phyloP scores from a whole-genome alignment of 2,329 filamentous ascomycete genomes.

The Coniosporium tulheliwenetii region DNA sequence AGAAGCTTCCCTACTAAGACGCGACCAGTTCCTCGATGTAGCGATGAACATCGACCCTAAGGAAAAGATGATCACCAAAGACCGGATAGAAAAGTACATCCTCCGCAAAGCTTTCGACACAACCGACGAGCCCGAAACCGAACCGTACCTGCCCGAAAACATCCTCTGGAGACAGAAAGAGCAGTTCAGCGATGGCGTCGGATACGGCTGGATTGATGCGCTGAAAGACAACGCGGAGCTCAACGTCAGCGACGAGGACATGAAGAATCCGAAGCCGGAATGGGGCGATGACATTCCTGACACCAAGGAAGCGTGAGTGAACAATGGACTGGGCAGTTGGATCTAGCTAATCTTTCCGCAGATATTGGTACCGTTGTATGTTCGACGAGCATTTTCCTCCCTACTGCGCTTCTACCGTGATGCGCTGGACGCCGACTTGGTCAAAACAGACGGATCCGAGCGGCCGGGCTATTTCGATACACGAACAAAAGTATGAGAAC shows the following conservation, averaged over 20 bases:
- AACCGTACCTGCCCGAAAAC: constrained; percentile 85
- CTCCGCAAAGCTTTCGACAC: constrained; percentile 96
- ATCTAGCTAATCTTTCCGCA: constrained; percentile 12
- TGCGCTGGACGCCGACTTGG: constrained; percentile 96
- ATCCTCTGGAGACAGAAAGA: constrained; percentile 99
- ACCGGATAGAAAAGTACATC: constrained; percentile 92
- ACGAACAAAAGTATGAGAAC: constrained; percentile 10
- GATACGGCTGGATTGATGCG: constrained; percentile 97
- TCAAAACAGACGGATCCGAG: constrained; percentile 91
- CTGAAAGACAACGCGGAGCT: constrained; percentile 88
- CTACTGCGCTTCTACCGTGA: constrained; percentile 80
- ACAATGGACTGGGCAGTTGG: background rate
- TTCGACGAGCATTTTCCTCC: constrained; percentile 98
- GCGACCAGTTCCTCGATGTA: constrained; percentile 65
- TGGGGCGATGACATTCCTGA: constrained; percentile 91
- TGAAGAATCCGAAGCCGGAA: constrained; percentile 94
- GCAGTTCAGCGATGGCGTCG: constrained; percentile 96
- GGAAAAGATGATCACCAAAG: constrained; percentile 91
- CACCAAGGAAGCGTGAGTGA: constrained; percentile 81
- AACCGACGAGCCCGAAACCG: constrained; percentile 59
- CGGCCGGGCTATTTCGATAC: constrained; percentile 43
- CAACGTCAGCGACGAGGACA: constrained; percentile 89
- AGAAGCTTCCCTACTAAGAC: constrained; percentile 5
- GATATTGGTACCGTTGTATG: constrained; percentile 96
- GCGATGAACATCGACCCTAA: constrained; percentile 86